Evolutionary conservation across 768 basidiomycete genomes (phyloP).

Genomic region (Pleurotus ostreatus): DNA sequence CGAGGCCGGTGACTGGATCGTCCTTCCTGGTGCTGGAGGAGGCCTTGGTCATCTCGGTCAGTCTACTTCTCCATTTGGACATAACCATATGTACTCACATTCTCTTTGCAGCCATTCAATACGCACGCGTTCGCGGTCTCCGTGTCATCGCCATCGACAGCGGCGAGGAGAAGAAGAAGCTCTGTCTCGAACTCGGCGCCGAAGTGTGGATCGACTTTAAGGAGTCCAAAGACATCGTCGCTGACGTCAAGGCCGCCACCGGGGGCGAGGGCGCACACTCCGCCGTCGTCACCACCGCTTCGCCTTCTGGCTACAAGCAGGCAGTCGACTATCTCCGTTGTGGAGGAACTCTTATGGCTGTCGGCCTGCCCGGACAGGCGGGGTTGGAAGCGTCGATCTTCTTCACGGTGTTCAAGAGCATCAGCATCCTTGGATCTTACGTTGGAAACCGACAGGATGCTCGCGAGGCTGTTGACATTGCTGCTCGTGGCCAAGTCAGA

Average conservation of each 20-base stretch:
- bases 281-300: slow-evolving; percentile 57
- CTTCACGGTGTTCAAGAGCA: slow-evolving; percentile 66
- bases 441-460: slow-evolving; percentile 82
- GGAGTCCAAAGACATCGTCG: slow-evolving; percentile 58
- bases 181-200: slow-evolving; percentile 61
- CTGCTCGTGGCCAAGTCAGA: slow-evolving; percentile 65
- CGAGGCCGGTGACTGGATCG: slow-evolving; percentile 69
- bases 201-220: slow-evolving; percentile 81
- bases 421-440: slow-evolving; percentile 52
- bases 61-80: background rate
- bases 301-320: slow-evolving; percentile 43
- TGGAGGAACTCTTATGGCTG: slow-evolving; percentile 71
- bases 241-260: slow-evolving; percentile 57
- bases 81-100: background rate
- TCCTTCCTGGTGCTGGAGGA: slow-evolving; percentile 74
- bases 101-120: slow-evolving; percentile 58
- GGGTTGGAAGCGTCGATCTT: slow-evolving; percentile 61
- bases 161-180: slow-evolving; percentile 65
- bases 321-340: slow-evolving; percentile 73
- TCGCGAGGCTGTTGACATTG: slow-evolving; percentile 74
- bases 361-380: slow-evolving; percentile 70
- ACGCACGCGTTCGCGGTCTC: slow-evolving; percentile 73
- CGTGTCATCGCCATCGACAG: slow-evolving; percentile 81
- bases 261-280: slow-evolving; percentile 73
- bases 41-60: slow-evolving; percentile 79